Base-by-base conservation (phyloP, 2,329 filamentous ascomycete genomes). In the Periglandula ipomoeae region DNA sequence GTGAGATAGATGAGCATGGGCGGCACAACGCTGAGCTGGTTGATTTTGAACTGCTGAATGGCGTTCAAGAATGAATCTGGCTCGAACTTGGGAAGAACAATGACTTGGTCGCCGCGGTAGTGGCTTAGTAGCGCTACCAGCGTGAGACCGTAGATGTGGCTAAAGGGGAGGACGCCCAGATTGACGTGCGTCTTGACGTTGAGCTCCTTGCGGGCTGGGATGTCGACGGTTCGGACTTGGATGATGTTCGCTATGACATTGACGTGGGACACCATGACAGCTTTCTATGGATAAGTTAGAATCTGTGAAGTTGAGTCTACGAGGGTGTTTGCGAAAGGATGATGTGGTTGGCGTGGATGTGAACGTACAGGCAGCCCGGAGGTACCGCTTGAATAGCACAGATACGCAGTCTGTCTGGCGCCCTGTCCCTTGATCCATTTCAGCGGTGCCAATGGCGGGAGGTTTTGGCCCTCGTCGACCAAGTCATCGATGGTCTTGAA, bases 351-450 rank as follows among this genome's bases (percentile, higher is more conserved):
- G 35, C 7, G 4, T 2, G 35, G 7, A 20, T 7, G 37, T 3
- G 10, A 11, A 55, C 73, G 58, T 70, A 85, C 83, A 15, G 87
- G 87, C 34, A 90, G 67, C 3, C 87, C 87, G 10, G 85, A 89
- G 1, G 87, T 91, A 19, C 87, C 87, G 61, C 82, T 87, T 0
- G 84, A 89, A 63, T 88, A 90, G 67, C 85, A 89, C 40, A 94
- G 71, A 60, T 86, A 91, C 0, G 87, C 84, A 5, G 81, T 81
- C 57, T 84, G 82, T 47, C 79, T 78, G 32, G 76, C 75, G 3
- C 82, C 84, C 56, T 87, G 80, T 0, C 85, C 84, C 51, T 74
- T 73, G 38, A 66, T 59, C 82, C 83, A 87, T 27, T 70, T 71
- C 58, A 85, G 61, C 5, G 72, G 66, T 50, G 79, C 72, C 20